These are phyloP conservation scores for Quillaja saponaria DNA, from an alignment of 306 rosid species.

Conservation along the genomic window DNA sequence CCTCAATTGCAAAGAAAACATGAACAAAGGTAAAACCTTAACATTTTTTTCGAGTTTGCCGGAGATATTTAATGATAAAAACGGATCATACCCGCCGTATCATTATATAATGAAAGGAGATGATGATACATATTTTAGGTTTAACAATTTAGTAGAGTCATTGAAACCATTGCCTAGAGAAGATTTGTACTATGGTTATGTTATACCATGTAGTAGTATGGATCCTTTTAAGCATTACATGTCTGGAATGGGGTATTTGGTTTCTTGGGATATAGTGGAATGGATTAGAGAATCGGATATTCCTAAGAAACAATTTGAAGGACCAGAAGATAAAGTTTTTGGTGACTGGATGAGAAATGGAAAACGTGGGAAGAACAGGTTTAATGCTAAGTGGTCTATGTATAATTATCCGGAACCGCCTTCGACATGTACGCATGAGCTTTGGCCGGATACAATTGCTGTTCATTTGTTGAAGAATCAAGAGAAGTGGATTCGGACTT, in stretches of 20 bases:
- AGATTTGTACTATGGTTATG: constrained; percentile 88
- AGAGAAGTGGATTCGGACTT: constrained; percentile 73
- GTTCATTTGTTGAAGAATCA: constrained; percentile 96
- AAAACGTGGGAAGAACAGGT: constrained; percentile 60
- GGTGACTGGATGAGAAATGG: constrained; percentile 82
- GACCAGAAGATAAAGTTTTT: constrained; percentile 82
- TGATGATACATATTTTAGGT: constrained; percentile 70
- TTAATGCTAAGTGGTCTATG: constrained; percentile 93
- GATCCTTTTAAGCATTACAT: constrained; percentile 81
- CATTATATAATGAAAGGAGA: constrained; percentile 90
- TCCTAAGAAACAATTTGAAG: constrained; percentile 66
- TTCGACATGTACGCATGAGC: constrained; percentile 74
- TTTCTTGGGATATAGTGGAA: constrained; percentile 88
- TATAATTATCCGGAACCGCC: constrained; percentile 86
- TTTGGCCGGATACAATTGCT: constrained; percentile 72
- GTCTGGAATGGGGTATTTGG: constrained; percentile 96
- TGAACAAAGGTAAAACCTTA: constrained; percentile 91
- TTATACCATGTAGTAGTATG: constrained; percentile 93
- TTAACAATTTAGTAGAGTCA: constrained; percentile 62
- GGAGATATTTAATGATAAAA: constrained; percentile 50
- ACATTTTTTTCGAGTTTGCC: constrained; percentile 77
- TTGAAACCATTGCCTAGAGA: constrained; percentile 62
- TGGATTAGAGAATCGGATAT: constrained; percentile 80
- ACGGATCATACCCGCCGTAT: constrained; percentile 61
- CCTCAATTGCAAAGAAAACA: constrained; percentile 85